phyloP scores from a whole-genome alignment of 768 basidiomycete species.

The Lactarius sanguifluus region DNA sequence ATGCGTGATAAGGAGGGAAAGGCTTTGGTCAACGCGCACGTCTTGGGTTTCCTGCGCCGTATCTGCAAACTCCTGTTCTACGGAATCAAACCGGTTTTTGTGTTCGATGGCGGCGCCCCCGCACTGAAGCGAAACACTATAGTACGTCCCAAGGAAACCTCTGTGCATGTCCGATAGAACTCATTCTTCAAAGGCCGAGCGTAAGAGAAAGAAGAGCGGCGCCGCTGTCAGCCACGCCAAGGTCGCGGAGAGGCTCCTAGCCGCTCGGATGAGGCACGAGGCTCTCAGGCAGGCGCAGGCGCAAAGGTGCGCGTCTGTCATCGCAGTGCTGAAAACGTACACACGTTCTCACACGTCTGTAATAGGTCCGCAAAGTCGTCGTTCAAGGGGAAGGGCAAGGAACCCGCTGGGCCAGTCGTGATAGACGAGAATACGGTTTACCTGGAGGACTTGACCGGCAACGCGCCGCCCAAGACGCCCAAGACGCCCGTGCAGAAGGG shows the following conservation, averaged over 20 bases:
- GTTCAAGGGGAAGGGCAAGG: slow-evolving; percentile 49
- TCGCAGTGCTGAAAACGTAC: background rate
- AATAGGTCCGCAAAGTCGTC: slow-evolving; percentile 20
- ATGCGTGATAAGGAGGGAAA: slow-evolving; percentile 98
- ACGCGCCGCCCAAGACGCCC: slow-evolving; percentile 46
- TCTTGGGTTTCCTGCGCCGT: slow-evolving; percentile 84
- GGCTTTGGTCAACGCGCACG: slow-evolving; percentile 87
- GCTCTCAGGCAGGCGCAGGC: slow-evolving; percentile 66
- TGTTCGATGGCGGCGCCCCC: slow-evolving; percentile 97
- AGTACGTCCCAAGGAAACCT: slow-evolving; percentile 45
- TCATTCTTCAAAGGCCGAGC: slow-evolving; percentile 57
- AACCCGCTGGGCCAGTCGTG: slow-evolving; percentile 45
- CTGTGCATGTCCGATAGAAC: background rate
- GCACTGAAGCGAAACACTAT: slow-evolving; percentile 85
- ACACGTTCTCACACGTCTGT: background rate
- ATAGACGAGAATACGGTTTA: slow-evolving; percentile 79
- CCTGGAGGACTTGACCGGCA: slow-evolving; percentile 76
- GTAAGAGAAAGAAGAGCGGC: slow-evolving; percentile 89
- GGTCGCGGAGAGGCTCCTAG: slow-evolving; percentile 87
- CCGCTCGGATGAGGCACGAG: slow-evolving; percentile 89
- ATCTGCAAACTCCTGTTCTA: slow-evolving; percentile 95
- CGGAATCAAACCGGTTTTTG: slow-evolving; percentile 97
- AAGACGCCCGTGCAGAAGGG: slow-evolving; percentile 32
- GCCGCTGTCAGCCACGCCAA: slow-evolving; percentile 83
- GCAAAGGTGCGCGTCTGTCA: slow-evolving; percentile 44